Conservation (phyloP, 1,284 basidiomycete species). For the Boletus mariae region DNA sequence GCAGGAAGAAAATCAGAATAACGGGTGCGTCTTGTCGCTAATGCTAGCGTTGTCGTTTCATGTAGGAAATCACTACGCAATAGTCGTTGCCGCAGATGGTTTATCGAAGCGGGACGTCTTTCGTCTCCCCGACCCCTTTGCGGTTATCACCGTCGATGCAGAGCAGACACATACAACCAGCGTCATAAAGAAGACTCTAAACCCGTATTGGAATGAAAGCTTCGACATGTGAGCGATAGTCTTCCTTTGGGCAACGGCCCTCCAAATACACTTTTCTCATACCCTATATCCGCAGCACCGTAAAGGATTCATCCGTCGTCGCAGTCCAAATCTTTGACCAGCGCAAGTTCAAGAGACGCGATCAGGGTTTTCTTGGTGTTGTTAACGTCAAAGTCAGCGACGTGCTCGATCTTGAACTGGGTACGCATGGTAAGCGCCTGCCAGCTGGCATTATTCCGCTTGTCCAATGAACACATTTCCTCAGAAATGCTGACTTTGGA, state of each 20-base stretch:
- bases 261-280: constrained; percentile 3
- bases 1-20: constrained; percentile 58
- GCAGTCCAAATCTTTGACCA: constrained; percentile 97
- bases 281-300: constrained; percentile 49
- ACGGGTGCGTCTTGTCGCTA: constrained; percentile 42
- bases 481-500: constrained; percentile 88
- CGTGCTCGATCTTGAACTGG: constrained; percentile 85
- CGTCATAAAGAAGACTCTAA: constrained; percentile 86
- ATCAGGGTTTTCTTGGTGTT: constrained; percentile 93
- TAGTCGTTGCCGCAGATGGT: constrained; percentile 88
- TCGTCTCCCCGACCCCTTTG: constrained; percentile 90
- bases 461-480: background rate
- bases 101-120: constrained; percentile 89
- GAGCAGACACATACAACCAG: constrained; percentile 92
- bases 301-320: constrained; percentile 87
- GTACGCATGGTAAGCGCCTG: constrained; percentile 73
- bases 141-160: constrained; percentile 91
- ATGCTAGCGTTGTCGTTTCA: background rate
- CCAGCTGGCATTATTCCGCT: constrained; percentile 2
- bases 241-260: background rate
- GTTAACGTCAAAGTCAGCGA: constrained; percentile 90
- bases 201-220: constrained; percentile 93
- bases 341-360: constrained; percentile 93
- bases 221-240: constrained; percentile 70
- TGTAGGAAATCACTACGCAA: background rate